Conservation (phyloP, 2,329 filamentous ascomycete genomes). For the Fusarium albosuccineum region DNA sequence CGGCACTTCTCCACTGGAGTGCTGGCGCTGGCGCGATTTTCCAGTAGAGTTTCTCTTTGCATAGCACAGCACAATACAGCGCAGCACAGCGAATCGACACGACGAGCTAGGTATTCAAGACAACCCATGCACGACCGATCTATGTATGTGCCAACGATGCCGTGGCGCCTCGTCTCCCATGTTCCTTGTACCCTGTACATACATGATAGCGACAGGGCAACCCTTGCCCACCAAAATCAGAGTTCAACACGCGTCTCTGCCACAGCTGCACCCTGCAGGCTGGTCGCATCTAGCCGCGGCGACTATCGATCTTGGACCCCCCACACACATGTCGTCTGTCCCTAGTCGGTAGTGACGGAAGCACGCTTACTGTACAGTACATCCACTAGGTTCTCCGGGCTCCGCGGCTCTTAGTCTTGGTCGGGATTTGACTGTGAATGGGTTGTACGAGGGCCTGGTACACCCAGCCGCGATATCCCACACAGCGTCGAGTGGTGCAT, state of each 20-base stretch:
- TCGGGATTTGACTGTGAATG: neutral
- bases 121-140: neutral
- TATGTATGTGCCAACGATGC: too few species aligned
- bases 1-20: neutral
- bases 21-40: neutral
- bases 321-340: constrained; percentile 17
- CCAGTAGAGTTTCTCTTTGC: constrained; percentile 2
- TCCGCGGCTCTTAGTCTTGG: constrained; percentile 10
- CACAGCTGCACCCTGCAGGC: constrained; percentile 29
- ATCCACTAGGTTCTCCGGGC: constrained; percentile 19
- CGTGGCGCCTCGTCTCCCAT: too few species aligned
- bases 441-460: neutral
- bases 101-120: constrained; percentile 1
- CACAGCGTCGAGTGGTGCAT: neutral
- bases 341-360: constrained; percentile 7
- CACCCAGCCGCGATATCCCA: constrained; percentile 14
- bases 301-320: constrained; percentile 37
- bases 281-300: constrained; percentile 28
- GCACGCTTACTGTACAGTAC: constrained; percentile 2
- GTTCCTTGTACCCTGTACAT: too few species aligned
- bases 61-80: neutral
- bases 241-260: constrained; percentile 20
- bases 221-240: constrained; percentile 16
- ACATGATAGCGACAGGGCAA: constrained; percentile 1
- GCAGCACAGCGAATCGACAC: neutral